Evolutionary conservation across 164 flowering plant species (phyloP).

Genomic region (Umbilicus rupestris): DNA sequence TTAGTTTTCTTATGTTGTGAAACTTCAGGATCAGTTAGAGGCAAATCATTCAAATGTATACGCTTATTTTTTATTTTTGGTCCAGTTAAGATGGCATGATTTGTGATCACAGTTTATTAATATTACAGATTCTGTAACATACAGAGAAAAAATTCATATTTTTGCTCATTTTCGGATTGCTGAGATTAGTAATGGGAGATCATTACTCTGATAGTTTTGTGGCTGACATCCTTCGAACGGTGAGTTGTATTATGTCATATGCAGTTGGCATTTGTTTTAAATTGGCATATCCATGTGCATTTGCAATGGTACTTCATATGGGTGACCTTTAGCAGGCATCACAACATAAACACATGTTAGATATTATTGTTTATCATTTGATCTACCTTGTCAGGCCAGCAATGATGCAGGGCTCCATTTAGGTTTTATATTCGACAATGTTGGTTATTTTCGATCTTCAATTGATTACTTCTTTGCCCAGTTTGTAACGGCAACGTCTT

Average conservation of each 20-base stretch:
- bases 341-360: not conserved
- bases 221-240: conserved; percentile 17
- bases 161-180: conserved; percentile 17
- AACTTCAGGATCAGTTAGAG: not conserved
- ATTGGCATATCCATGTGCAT: no score
- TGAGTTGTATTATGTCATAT: conserved; percentile 17
- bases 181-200: conserved; percentile 25
- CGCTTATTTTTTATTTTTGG: not conserved
- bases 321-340: no score
- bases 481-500: conserved; percentile 42
- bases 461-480: conserved; percentile 43
- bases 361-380: not conserved
- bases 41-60: no score
- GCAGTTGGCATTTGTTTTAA: not conserved
- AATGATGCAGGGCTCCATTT: conserved; percentile 19
- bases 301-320: no score
- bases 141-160: not conserved
- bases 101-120: not conserved
- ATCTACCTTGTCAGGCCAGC: conserved; percentile 22
- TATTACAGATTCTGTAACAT: not conserved
- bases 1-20: no score
- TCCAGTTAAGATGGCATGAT: not conserved
- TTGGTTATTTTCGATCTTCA: conserved; percentile 18
- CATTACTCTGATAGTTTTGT: conserved; percentile 10
- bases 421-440: conserved; percentile 15